Evolutionary conservation across 352 stramenopile species (phyloP).

Genomic region (Globisporangium ultimum): DNA sequence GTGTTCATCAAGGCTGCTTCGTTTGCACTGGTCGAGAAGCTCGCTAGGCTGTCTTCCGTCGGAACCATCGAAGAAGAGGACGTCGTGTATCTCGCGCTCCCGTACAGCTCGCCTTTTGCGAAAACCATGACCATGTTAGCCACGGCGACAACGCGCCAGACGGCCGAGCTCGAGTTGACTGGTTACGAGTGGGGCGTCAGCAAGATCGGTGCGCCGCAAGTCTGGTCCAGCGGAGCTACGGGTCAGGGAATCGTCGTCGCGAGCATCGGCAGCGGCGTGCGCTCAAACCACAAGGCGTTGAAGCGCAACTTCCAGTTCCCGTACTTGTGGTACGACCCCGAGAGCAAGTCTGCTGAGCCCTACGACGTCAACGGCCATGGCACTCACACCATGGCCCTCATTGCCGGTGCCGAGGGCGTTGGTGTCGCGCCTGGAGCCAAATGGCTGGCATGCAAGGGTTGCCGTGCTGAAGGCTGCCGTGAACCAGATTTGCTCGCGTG

Average conservation of each 20-base stretch:
- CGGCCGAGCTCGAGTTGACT: conserved; percentile 1
- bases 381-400: conserved; percentile 14
- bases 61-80: no score
- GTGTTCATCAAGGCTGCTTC: neutral
- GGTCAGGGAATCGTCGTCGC: conserved; percentile 12
- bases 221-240: conserved; percentile 1
- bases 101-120: no score
- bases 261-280: conserved; percentile 12
- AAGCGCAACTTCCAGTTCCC: conserved; percentile 10
- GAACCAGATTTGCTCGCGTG: no score
- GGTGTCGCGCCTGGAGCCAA: conserved; percentile 14
- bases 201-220: conserved; percentile 13
- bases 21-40: conserved; percentile 1
- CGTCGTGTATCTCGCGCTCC: no score
- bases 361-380: conserved; percentile 15
- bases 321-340: conserved; percentile 12
- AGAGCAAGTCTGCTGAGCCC: neutral
- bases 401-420: conserved; percentile 6
- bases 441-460: conserved; percentile 16
- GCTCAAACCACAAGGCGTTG: conserved; percentile 7
- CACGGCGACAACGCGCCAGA: no score
- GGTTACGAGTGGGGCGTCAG: no score
- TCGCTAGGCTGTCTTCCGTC: neutral
- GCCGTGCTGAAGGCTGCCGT: neutral
- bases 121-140: no score